A percentile compares a stretch with the other conserved stretches of the same genome.
Evolutionary conservation across 495 filamentous ascomycete species (phyloP).

Genomic region (Aspergillus taichungensis): DNA sequence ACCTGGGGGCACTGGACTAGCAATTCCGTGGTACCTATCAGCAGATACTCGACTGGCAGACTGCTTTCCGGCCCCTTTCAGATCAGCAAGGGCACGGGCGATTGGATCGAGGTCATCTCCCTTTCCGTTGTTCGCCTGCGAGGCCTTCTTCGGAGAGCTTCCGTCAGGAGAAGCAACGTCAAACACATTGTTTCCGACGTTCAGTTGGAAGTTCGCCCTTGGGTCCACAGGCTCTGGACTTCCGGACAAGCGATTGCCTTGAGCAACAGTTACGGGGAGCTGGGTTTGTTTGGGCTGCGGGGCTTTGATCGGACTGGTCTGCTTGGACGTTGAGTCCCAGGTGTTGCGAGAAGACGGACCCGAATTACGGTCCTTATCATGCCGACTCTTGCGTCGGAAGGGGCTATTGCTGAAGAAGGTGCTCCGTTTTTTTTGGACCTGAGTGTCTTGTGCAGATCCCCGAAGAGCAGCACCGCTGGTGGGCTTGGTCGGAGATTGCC

Average conservation of each 20-base stretch:
- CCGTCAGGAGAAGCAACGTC: conserved; percentile 80
- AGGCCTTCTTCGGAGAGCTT: conserved; percentile 22
- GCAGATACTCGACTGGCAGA: conserved; percentile 75
- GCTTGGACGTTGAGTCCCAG: conserved; percentile 32
- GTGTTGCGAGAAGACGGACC: conserved; percentile 25
- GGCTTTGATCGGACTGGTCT: conserved; percentile 25
- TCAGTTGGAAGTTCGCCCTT: conserved; percentile 87
- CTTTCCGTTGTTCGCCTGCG: conserved; percentile 23
- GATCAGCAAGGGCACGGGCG: conserved; percentile 80
- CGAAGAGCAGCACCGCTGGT: conserved; percentile 38
- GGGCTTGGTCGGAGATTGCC: conserved; percentile 61
- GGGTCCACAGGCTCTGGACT: conserved; percentile 91
- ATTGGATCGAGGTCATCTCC: conserved; percentile 72
- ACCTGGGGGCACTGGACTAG: conserved; percentile 66
- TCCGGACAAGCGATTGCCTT: conserved; percentile 25
- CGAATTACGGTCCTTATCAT: conserved; percentile 62
- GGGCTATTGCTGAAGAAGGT: conserved; percentile 95
- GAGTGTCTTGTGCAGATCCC: conserved; percentile 48
- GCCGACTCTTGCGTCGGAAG: conserved; percentile 85
- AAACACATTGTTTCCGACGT: conserved; percentile 94
- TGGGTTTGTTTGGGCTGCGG: conserved; percentile 4
- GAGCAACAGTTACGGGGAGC: background rate
- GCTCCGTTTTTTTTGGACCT: conserved; percentile 73
- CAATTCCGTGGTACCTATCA: conserved; percentile 85
- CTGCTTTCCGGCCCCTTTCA: conserved; percentile 78